phyloP scores from a whole-genome alignment of 148 eudicot species.

The Amaranthus hypochondriacus region DNA sequence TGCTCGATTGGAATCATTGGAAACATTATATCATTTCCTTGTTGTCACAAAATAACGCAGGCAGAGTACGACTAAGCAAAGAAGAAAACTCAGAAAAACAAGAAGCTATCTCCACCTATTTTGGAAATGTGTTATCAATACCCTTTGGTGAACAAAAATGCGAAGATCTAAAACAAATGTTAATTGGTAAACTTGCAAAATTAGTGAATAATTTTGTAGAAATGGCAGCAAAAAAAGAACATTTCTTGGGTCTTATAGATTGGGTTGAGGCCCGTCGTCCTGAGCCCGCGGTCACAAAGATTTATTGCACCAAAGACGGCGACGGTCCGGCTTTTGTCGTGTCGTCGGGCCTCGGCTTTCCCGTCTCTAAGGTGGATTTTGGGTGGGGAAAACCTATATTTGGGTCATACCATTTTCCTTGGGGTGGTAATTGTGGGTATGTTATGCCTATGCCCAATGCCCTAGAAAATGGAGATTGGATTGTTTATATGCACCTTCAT shows the following conservation, averaged over 20 bases:
- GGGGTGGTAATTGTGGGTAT: constrained; percentile 62
- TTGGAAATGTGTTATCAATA: constrained; percentile 61
- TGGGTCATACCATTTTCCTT: constrained; percentile 69
- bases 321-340: constrained; percentile 60
- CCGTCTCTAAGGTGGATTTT: constrained; percentile 50
- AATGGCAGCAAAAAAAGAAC: constrained; percentile 40
- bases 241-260: constrained; percentile 61
- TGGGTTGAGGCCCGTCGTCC: constrained; percentile 77
- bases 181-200: constrained; percentile 34
- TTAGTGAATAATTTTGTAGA: constrained; percentile 40
- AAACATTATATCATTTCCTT: no score
- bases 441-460: constrained; percentile 84
- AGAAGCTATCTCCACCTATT: constrained; percentile 32
- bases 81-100: constrained; percentile 21
- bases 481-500: constrained; percentile 63
- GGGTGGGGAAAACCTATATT: constrained; percentile 73
- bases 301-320: constrained; percentile 28
- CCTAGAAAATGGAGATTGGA: constrained; percentile 60
- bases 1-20: no score
- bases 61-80: constrained; percentile 35
- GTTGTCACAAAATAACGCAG: not conserved
- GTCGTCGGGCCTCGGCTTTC: constrained; percentile 62
- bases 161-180: constrained; percentile 29
- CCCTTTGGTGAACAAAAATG: constrained; percentile 42
- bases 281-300: constrained; percentile 36